Evolutionary conservation across 73 alveolate genomes (phyloP).

Genomic region (Paraurostyla sp.): DNA sequence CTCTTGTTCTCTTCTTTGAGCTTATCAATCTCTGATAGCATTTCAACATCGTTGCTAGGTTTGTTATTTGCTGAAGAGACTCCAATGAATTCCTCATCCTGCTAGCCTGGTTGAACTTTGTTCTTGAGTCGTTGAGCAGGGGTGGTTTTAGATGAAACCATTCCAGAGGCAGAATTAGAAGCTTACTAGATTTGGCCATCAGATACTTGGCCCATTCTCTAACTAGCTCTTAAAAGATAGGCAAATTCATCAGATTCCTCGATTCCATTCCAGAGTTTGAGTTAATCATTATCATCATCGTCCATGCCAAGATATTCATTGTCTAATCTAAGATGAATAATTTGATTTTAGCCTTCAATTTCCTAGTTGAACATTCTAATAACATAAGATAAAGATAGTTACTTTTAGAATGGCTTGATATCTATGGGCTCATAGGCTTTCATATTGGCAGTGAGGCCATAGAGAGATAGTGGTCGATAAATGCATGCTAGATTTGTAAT

Average conservation of each 20-base stretch:
- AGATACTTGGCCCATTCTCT: slow-evolving; percentile 17
- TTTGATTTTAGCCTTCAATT: neutral
- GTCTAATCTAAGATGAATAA: neutral
- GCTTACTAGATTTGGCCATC: no score
- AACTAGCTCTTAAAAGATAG: slow-evolving; percentile 26
- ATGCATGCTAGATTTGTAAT: slow-evolving; percentile 47
- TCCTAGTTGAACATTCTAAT: slow-evolving; percentile 22
- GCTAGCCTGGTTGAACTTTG: neutral
- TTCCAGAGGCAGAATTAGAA: no score
- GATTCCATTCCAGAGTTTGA: neutral
- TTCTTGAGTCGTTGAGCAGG: neutral
- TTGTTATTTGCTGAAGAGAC: neutral
- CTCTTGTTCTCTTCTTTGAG: slow-evolving; percentile 55
- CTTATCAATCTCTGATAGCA: slow-evolving; percentile 12
- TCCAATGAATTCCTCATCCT: slow-evolving; percentile 42
- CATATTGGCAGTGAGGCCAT: slow-evolving; percentile 64
- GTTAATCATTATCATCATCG: neutral
- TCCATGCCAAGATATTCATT: neutral
- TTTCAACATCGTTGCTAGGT: no score
- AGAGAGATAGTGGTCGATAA: slow-evolving; percentile 41
- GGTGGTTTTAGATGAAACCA: no score
- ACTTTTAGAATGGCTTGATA: slow-evolving; percentile 46
- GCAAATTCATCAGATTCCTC: slow-evolving; percentile 35
- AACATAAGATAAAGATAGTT: neutral
- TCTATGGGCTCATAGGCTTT: slow-evolving; percentile 57